Conservation (phyloP, 2,329 filamentous ascomycete genomes). For the Blastomyces gilchristii region DNA sequence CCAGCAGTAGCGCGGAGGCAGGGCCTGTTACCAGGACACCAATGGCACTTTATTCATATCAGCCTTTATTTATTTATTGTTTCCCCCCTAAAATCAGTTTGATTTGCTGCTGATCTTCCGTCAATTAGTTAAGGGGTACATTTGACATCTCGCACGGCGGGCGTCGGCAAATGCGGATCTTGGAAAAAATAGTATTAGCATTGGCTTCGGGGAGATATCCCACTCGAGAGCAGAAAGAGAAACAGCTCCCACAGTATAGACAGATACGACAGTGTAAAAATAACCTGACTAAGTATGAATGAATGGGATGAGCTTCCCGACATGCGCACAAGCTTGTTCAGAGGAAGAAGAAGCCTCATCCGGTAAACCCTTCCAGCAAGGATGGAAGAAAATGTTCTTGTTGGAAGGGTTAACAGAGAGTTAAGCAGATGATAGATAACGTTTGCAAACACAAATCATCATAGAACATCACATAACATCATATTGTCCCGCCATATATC, state of each 20-base stretch:
- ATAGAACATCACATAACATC: background rate
- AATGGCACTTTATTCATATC: background rate
- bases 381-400: background rate
- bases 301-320: background rate
- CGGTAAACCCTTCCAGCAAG: background rate
- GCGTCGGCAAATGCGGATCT: background rate
- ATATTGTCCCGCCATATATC: background rate
- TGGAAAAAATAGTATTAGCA: background rate
- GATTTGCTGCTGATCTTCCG: background rate
- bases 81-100: background rate
- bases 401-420: background rate
- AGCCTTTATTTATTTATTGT: background rate
- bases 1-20: background rate
- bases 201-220: background rate
- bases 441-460: background rate
- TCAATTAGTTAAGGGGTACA: background rate
- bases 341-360: no score
- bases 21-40: background rate
- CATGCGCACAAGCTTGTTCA: background rate
- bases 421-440: background rate
- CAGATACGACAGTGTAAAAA: background rate
- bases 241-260: background rate
- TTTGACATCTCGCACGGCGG: background rate
- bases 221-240: background rate
- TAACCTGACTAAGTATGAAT: background rate